Conservation (phyloP, 352 stramenopile genomes). For the Phytophthora pluvialis region DNA sequence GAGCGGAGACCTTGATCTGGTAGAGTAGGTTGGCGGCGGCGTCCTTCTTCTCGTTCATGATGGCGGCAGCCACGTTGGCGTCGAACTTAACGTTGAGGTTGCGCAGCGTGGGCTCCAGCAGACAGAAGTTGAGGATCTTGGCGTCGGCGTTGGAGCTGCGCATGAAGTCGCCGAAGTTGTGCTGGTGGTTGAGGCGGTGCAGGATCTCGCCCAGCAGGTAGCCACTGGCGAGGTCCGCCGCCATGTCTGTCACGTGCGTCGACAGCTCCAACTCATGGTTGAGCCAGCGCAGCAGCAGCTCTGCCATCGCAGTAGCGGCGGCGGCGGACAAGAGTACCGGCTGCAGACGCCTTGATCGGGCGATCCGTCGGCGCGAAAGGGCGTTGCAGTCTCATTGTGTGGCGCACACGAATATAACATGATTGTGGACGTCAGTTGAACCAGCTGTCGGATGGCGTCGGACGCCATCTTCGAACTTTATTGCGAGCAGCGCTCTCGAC, state of each 20-base stretch:
- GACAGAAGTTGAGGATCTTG: slow-evolving; percentile 91
- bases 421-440: too few species aligned
- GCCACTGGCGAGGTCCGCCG: slow-evolving; percentile 83
- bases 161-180: slow-evolving; percentile 87
- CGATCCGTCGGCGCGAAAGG: not conserved
- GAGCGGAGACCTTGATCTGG: slow-evolving; percentile 75
- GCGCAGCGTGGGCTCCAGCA: slow-evolving; percentile 80
- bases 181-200: slow-evolving; percentile 88
- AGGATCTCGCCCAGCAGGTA: slow-evolving; percentile 89
- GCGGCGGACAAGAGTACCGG: not conserved
- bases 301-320: slow-evolving; percentile 52
- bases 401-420: not conserved
- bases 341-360: not conserved
- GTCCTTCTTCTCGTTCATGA: slow-evolving; percentile 83
- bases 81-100: slow-evolving; percentile 83
- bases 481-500: not conserved
- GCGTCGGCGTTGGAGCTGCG: slow-evolving; percentile 70
- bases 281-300: slow-evolving; percentile 81
- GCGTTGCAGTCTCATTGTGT: slow-evolving; percentile 23
- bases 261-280: slow-evolving; percentile 86
- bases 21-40: slow-evolving; percentile 80
- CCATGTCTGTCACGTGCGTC: slow-evolving; percentile 61
- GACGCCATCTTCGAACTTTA: not conserved
- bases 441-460: too few species aligned
- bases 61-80: slow-evolving; percentile 65